Evolutionary conservation across 331 rosid genomes (phyloP).

Genomic region (Quercus lobata): DNA sequence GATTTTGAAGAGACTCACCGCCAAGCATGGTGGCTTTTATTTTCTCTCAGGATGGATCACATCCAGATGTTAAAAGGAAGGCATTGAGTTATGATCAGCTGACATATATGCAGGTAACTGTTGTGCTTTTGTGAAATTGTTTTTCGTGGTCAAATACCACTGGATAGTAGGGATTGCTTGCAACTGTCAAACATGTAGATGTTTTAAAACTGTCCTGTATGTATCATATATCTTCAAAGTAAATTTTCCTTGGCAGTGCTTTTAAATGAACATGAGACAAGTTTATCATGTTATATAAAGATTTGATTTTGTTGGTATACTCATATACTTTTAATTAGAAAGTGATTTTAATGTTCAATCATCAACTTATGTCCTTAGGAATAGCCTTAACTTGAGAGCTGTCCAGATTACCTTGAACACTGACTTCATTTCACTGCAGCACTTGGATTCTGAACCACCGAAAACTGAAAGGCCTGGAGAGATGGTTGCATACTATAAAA

Average conservation of each 20-base stretch:
- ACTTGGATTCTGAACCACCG: conserved; percentile 70
- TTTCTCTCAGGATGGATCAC: conserved; percentile 71
- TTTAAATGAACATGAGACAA: not conserved
- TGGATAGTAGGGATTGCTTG: not conserved
- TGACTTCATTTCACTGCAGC: conserved; percentile 58
- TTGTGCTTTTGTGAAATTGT: conserved; percentile 1
- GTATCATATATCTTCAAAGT: not conserved
- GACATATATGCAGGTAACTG: conserved; percentile 80
- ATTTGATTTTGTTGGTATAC: conserved; percentile 4
- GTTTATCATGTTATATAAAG: not conserved
- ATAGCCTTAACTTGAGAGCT: not conserved
- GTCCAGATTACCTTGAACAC: conserved; percentile 2
- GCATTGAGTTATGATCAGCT: conserved; percentile 78
- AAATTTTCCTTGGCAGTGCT: not conserved
- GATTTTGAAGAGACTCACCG: conserved; percentile 10
- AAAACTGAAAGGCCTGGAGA: conserved; percentile 81
- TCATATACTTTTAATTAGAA: conserved; percentile 17
- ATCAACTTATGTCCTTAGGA: conserved; percentile 1
- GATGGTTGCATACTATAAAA: conserved; percentile 88
- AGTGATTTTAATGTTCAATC: not conserved
- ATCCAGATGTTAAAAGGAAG: conserved; percentile 64
- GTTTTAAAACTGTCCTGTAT: not conserved
- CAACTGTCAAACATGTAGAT: not conserved
- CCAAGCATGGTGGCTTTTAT: conserved; percentile 12
- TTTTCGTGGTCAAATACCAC: conserved; percentile 13